Conservation (phyloP, 2,329 filamentous ascomycete species). For the Stagonosporopsis rhizophila region DNA sequence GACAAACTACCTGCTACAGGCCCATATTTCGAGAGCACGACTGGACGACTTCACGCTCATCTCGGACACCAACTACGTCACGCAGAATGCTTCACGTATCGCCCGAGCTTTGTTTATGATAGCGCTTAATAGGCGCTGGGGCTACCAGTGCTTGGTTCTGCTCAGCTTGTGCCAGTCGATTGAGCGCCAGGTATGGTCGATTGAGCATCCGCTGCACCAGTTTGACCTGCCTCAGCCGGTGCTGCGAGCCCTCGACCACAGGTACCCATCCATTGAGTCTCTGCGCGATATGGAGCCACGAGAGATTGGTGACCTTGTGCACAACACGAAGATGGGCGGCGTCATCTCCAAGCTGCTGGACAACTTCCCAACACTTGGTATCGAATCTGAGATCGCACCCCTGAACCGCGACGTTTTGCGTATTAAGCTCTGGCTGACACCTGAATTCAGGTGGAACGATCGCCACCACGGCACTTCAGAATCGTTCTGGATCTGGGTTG, state of each 20-base stretch:
- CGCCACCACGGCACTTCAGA: constrained; percentile 92
- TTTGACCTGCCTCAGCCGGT: constrained; percentile 89
- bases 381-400: constrained; percentile 94
- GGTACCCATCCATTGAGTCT: constrained; percentile 78
- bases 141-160: constrained; percentile 90
- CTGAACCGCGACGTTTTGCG: constrained; percentile 92
- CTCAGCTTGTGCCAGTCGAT: constrained; percentile 95
- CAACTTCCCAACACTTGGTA: constrained; percentile 88
- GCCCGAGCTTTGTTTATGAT: constrained; percentile 97
- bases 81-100: constrained; percentile 93
- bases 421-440: constrained; percentile 84
- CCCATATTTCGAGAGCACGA: constrained; percentile 87
- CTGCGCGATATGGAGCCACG: constrained; percentile 91
- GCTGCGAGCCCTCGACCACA: constrained; percentile 84
- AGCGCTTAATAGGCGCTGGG: constrained; percentile 92
- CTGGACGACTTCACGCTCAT: constrained; percentile 92
- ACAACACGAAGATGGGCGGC: constrained; percentile 86
- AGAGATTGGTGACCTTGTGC: constrained; percentile 89
- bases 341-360: constrained; percentile 82
- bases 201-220: constrained; percentile 92
- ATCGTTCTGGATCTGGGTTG: constrained; percentile 98
- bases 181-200: constrained; percentile 94
- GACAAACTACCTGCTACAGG: constrained; percentile 93
- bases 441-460: constrained; percentile 95
- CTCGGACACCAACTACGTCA: constrained; percentile 93